Base-by-base conservation (phyloP, 2,329 filamentous ascomycete species). In the Ophiostoma sp. region DNA sequence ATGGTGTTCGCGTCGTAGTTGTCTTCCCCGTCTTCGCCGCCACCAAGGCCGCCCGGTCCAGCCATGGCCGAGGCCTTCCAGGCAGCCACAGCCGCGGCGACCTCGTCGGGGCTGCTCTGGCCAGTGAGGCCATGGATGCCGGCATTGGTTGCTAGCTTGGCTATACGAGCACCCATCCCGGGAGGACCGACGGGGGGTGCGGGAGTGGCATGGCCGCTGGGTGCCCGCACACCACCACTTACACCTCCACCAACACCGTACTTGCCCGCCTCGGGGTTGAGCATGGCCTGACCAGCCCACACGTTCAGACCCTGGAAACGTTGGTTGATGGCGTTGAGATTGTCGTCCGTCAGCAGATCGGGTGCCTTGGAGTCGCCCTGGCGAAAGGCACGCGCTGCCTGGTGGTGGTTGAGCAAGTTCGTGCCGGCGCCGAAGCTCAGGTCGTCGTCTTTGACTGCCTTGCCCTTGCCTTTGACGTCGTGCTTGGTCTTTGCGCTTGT, bases 331-430 rank as follows among this genome's bases (percentile, higher is more conserved):
- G 70, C 42, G 48, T 25, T 61, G 11, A 39, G 17, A 2, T 66
- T 42, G 45, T 75, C 73, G 28, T 75, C 76, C 1, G 78, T 77
- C 57, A 78, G 73, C 36, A 77, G 72, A 64, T 78, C 73, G 0
- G 73, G 73, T 19, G 39, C 69, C 66, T 77, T 76, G 68, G 72
- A 71, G 57, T 77, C 73, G 31, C 78, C 78, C 17, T 71, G 75
- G 66, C 71, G 76, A 70, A 78, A 78, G 57, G 78, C 66, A 8
- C 22, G 36, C 12, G 52, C 52, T 11, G 74, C 57, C 25, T 64
- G 36, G 28, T 36, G 31, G 33, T 15, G n/a, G 33, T 45, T 25
- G 15, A 48, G 19, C 7, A 22, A 15, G 39, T 55, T 63, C 28
- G 50, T 11, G 17, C 33, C 45, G 12, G 36, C 55, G 7, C 36